These are phyloP conservation scores for Setomelanomma holmii DNA, from an alignment of 2,329 filamentous ascomycete species.

Conservation along the genomic window DNA sequence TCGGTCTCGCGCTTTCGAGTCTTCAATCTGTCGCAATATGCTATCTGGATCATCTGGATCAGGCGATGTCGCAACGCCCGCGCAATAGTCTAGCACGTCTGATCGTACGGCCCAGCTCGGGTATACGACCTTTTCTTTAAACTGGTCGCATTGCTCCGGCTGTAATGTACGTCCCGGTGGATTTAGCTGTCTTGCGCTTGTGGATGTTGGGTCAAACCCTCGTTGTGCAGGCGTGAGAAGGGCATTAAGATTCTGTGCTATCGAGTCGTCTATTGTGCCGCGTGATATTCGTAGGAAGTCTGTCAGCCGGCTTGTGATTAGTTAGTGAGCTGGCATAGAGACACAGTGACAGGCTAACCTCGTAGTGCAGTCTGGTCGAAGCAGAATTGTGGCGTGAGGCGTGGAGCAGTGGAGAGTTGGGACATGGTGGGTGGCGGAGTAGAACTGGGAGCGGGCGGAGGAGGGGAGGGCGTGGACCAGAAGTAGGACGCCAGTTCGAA, in stretches of 20 bases:
- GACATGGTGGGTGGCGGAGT: constrained; percentile 44
- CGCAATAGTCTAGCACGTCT: constrained; percentile 88
- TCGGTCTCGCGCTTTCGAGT: constrained; percentile 71
- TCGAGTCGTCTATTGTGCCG: constrained; percentile 87
- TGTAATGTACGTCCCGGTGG: constrained; percentile 64
- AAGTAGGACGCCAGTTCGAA: constrained; percentile 38
- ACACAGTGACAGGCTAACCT: constrained; percentile 43
- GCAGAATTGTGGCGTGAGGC: constrained; percentile 58
- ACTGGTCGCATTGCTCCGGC: constrained; percentile 68
- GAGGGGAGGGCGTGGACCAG: constrained; percentile 31
- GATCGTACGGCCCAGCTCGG: constrained; percentile 85
- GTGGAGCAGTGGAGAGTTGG: constrained; percentile 49
- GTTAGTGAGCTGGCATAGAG: constrained; percentile 37
- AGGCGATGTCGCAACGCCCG: constrained; percentile 82
- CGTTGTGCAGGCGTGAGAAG: constrained; percentile 75
- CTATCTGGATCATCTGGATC: constrained; percentile 87
- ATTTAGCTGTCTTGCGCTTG: constrained; percentile 66
- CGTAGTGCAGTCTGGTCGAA: constrained; percentile 59
- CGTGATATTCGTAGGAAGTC: constrained; percentile 92
- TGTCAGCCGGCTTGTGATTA: constrained; percentile 52
- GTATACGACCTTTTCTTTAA: constrained; percentile 81
- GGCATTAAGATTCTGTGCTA: constrained; percentile 90
- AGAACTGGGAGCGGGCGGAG: constrained; percentile 7
- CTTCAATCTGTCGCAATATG: constrained; percentile 72
- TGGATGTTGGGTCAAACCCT: constrained; percentile 82